A percentile compares a stretch with the other conserved stretches of the same genome.
These are phyloP conservation scores for Cryptococcus floricola DNA, from an alignment of 1,284 basidiomycete species.

Conservation along the genomic window DNA sequence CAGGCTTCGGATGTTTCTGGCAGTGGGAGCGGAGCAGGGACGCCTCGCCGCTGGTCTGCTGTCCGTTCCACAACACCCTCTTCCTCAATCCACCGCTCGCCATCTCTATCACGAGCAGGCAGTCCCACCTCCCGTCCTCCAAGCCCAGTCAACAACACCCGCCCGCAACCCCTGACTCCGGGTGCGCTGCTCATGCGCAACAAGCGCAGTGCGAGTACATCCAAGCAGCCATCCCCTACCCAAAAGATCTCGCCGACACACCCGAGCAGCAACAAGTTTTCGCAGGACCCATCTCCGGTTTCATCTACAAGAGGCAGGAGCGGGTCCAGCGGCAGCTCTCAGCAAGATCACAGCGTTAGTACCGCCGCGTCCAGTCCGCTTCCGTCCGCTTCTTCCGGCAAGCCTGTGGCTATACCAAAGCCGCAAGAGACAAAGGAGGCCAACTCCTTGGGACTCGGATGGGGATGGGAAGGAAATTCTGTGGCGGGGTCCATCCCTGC, in stretches of 20 bases:
- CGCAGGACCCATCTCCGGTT: slow-evolving; percentile 1
- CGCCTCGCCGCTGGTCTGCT: slow-evolving; percentile 14
- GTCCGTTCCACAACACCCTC: slow-evolving; percentile 20
- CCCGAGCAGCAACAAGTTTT: slow-evolving; percentile 11
- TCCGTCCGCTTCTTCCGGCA: slow-evolving; percentile 20
- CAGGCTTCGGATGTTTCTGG: slow-evolving; percentile 2
- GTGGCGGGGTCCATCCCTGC: too few relatives aligned
- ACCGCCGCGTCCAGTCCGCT: slow-evolving; percentile 28
- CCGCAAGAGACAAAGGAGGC: slow-evolving; percentile 21
- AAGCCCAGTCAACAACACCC: slow-evolving; percentile 12
- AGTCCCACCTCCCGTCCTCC: neutral
- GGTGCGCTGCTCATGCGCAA: slow-evolving; percentile 30
- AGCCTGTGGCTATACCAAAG: slow-evolving; percentile 11
- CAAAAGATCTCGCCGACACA: slow-evolving; percentile 23
- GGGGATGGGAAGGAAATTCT: slow-evolving; percentile 24
- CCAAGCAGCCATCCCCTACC: neutral
- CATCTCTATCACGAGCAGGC: neutral
- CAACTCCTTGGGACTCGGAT: slow-evolving; percentile 39
- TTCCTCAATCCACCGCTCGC: slow-evolving; percentile 8
- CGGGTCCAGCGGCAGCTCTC: neutral
- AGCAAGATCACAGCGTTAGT: neutral
- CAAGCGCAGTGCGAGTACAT: slow-evolving; percentile 30
- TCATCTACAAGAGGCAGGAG: slow-evolving; percentile 5
- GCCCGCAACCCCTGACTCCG: slow-evolving; percentile 29
- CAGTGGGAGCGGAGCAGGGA: slow-evolving; percentile 18